These are phyloP conservation scores for Fusarium floridanum DNA, from an alignment of 2,329 filamentous ascomycete genomes.

Conservation along the genomic window DNA sequence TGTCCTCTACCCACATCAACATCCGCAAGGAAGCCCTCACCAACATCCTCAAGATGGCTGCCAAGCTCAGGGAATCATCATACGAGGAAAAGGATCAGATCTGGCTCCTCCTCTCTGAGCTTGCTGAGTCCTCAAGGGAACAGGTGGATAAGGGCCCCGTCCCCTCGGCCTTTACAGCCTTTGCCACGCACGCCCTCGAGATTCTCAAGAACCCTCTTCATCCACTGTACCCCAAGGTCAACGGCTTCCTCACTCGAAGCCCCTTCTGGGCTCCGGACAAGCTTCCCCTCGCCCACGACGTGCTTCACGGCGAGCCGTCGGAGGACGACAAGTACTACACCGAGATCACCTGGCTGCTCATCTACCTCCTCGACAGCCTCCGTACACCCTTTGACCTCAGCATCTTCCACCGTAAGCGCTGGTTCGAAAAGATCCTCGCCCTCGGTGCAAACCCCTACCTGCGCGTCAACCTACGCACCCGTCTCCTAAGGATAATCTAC, in stretches of 20 bases:
- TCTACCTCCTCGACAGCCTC: conserved; percentile 77
- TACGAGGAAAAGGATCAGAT: conserved; percentile 83
- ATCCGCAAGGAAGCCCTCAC: conserved; percentile 83
- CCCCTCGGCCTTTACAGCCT: conserved; percentile 80
- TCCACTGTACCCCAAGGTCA: conserved; percentile 87
- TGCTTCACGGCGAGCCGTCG: conserved; percentile 74
- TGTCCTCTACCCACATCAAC: conserved; percentile 80
- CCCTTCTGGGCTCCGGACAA: conserved; percentile 82
- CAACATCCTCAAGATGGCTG: conserved; percentile 75
- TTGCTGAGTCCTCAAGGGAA: conserved; percentile 78
- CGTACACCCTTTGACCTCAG: conserved; percentile 70
- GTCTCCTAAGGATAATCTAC: conserved; percentile 72
- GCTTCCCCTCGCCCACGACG: conserved; percentile 76
- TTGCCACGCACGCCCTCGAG: conserved; percentile 77
- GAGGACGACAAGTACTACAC: conserved; percentile 79
- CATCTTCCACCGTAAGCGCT: conserved; percentile 70
- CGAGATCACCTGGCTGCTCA: conserved; percentile 81
- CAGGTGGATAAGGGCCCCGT: conserved; percentile 69
- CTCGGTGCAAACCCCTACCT: conserved; percentile 77
- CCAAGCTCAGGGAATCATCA: conserved; percentile 74
- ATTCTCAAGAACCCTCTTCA: conserved; percentile 84
- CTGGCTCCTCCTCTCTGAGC: conserved; percentile 83
- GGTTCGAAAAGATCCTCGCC: conserved; percentile 82
- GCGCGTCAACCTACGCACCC: conserved; percentile 68
- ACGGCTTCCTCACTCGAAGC: conserved; percentile 82